Evolutionary conservation across 1,139 yeast species (phyloP).

Genomic region (Geotrichum candidum): DNA sequence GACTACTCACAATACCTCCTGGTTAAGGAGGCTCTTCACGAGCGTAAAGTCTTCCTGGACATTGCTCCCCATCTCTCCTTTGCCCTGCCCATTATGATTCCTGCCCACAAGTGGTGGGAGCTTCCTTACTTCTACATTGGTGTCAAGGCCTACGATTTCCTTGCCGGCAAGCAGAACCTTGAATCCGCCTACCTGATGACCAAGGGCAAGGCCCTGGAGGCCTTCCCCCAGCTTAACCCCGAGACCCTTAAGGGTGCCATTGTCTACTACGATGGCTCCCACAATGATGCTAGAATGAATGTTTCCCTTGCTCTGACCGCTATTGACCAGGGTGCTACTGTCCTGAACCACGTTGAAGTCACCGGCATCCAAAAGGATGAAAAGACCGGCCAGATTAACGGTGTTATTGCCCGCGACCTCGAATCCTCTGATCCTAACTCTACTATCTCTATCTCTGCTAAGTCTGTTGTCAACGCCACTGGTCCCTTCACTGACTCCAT

Average conservation of each 20-base stretch:
- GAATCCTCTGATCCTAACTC: conserved; percentile 43
- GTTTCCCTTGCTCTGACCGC: conserved; percentile 83
- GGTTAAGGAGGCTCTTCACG: conserved; percentile 90
- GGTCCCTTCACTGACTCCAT: conserved; percentile 88
- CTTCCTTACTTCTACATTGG: conserved; percentile 92
- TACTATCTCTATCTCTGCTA: conserved; percentile 49
- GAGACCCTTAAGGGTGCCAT: conserved; percentile 80
- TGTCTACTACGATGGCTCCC: conserved; percentile 92
- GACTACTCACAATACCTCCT: conserved; percentile 88
- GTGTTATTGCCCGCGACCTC: conserved; percentile 69
- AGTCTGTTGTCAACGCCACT: conserved; percentile 82
- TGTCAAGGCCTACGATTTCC: conserved; percentile 85
- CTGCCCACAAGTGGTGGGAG: conserved; percentile 94
- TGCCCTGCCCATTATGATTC: conserved; percentile 88
- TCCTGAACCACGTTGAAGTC: conserved; percentile 80
- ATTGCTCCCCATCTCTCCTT: conserved; percentile 91
- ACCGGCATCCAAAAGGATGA: conserved; percentile 62
- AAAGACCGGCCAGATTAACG: conserved; percentile 54
- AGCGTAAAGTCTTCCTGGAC: conserved; percentile 80
- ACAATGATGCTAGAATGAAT: conserved; percentile 90
- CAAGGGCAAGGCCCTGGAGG: conserved; percentile 58
- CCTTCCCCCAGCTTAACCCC: conserved; percentile 84
- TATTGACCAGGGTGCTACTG: conserved; percentile 80
- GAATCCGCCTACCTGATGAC: conserved; percentile 72
- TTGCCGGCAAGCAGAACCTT: conserved; percentile 86